Conservation (phyloP, 768 basidiomycete genomes). For the Russula dissimulans region DNA sequence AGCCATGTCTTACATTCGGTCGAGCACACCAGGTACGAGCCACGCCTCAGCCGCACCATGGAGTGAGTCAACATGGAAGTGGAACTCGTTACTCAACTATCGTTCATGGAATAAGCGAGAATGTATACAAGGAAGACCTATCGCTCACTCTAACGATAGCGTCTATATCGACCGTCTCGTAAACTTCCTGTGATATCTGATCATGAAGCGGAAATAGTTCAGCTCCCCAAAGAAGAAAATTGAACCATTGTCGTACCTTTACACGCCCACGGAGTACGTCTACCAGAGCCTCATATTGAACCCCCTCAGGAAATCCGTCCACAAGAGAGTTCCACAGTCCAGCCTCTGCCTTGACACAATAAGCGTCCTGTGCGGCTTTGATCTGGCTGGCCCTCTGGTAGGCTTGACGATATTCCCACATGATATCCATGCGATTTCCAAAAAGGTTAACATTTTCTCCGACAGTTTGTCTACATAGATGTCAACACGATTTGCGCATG, state of each 20-base stretch:
- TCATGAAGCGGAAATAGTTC: neutral
- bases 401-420: conserved; percentile 73
- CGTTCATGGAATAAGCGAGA: neutral
- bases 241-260: conserved; percentile 39
- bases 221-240: neutral
- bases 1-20: conserved; percentile 43
- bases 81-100: conserved; percentile 76
- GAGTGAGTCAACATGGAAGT: conserved; percentile 67
- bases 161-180: conserved; percentile 71
- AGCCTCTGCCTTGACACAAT: conserved; percentile 51
- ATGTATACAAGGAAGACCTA: neutral
- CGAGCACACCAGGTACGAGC: conserved; percentile 69
- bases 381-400: conserved; percentile 66
- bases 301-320: conserved; percentile 55
- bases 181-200: conserved; percentile 58
- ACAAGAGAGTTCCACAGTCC: conserved; percentile 32
- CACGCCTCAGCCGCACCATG: conserved; percentile 80
- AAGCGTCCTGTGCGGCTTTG: conserved; percentile 60
- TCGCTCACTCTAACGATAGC: conserved; percentile 54
- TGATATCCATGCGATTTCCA: conserved; percentile 59
- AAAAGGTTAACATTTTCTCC: conserved; percentile 10
- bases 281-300: conserved; percentile 66
- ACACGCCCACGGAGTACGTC: conserved; percentile 82
- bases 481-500: neutral
- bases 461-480: conserved; percentile 27